Evolutionary conservation across 2,329 filamentous ascomycete genomes (phyloP).

Genomic region (Calonectria henricotiae): DNA sequence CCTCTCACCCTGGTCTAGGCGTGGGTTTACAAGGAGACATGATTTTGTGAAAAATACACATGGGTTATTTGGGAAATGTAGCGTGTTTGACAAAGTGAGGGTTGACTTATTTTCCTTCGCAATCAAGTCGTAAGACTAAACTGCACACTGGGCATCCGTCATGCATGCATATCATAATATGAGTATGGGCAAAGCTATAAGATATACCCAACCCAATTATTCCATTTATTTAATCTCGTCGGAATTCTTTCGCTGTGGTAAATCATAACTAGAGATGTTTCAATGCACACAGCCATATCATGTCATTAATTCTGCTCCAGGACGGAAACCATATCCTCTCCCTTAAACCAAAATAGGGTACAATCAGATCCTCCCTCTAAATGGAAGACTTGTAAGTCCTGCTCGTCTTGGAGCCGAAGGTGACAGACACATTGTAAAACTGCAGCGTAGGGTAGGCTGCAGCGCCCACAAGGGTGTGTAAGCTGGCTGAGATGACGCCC

Average conservation of each 20-base stretch:
- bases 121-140: no score
- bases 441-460: conserved; percentile 41
- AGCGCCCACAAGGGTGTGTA: conserved; percentile 54
- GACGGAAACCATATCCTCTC: background rate
- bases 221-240: background rate
- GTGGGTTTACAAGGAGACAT: no score
- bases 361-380: background rate
- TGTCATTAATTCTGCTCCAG: background rate
- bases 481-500: conserved; percentile 50
- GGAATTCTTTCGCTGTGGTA: background rate
- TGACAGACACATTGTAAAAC: conserved; percentile 51
- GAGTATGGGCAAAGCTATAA: no score
- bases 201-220: no score
- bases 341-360: background rate
- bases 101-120: no score
- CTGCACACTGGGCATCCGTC: no score
- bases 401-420: conserved; percentile 49
- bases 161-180: no score
- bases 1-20: no score
- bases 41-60: no score
- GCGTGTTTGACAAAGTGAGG: no score
- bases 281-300: background rate
- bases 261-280: background rate
- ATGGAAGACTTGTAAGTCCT: conserved; percentile 42
- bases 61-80: no score